These are phyloP conservation scores for Xylaria acuta DNA, from an alignment of 495 filamentous ascomycete species.

Conservation along the genomic window DNA sequence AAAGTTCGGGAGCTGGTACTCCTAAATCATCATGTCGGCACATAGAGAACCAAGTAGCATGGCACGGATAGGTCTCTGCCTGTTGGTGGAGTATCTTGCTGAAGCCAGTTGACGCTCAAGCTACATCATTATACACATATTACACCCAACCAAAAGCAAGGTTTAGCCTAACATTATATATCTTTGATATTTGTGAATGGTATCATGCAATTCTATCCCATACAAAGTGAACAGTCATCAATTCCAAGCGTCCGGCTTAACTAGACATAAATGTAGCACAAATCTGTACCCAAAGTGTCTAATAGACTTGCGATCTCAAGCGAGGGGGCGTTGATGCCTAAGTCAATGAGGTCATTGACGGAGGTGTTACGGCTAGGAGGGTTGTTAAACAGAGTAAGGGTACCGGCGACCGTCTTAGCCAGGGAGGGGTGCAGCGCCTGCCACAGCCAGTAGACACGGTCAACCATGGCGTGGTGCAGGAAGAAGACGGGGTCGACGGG, in stretches of 20 bases:
- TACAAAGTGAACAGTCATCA: background rate
- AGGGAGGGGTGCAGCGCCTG: slow-evolving; percentile 60
- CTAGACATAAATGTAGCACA: slow-evolving; percentile 60
- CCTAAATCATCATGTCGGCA: background rate
- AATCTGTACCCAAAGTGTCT: slow-evolving; percentile 50
- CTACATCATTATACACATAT: background rate
- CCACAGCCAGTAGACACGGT: slow-evolving; percentile 75
- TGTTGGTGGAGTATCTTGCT: background rate
- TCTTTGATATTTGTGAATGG: background rate
- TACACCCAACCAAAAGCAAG: background rate
- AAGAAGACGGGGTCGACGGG: slow-evolving; percentile 73
- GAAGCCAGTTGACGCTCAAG: background rate
- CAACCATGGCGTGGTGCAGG: slow-evolving; percentile 71
- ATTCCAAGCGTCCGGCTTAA: slow-evolving; percentile 18
- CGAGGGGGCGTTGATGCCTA: slow-evolving; percentile 45
- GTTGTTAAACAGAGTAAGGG: slow-evolving; percentile 62
- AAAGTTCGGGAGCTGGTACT: background rate
- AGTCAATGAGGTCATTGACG: slow-evolving; percentile 51
- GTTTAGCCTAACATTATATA: background rate
- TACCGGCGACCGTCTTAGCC: slow-evolving; percentile 56
- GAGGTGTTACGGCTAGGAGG: slow-evolving; percentile 46
- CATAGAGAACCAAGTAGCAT: background rate
- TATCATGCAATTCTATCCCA: slow-evolving; percentile 3
- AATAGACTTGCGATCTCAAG: slow-evolving; percentile 52
- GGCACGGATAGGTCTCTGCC: background rate